Evolutionary conservation across 2,329 filamentous ascomycete genomes (phyloP), one percentile per base, ranked within the genome.

Genomic region (Calonectria hongkongensis): DNA sequence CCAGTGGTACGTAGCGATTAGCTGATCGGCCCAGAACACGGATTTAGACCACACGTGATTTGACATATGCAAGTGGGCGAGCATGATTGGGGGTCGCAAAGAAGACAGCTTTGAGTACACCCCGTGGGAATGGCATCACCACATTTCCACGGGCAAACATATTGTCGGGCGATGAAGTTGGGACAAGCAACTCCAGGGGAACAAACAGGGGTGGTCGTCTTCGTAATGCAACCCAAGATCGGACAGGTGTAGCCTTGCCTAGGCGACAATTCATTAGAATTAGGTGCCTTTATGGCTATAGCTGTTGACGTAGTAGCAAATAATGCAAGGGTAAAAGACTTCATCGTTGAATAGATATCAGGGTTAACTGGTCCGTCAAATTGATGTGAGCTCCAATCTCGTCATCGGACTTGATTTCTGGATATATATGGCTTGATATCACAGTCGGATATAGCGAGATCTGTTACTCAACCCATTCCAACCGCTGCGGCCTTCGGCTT

Each of bases 91-190:
- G 33, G 39, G 5, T 21, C 18, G 33, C 54, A 60, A 27, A 36
- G 54, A 7, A 41, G 33, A 15, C 54, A 60, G 16, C 54, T 36
- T 41, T 21, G 12, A 27, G 54, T 41, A 12, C 54, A 60, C 13
- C 54, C 54, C 21, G 54, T n/a, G 16, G 33, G 54, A 25, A 16
- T 5, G 1, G 33, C 16, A 2, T 36, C n/a, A 6, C 25, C 12
- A 8, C 54, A 60, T n/a, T 41, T 60, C 33, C 21, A 60, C 25
- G 54, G 54, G 12, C 54, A 60, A 8, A 60, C 13, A 10, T 36
- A 41, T 41, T 21, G 39, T 9, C 27, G 13, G 10, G 41, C 7
- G n/a, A 39, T 25, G 18, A 41, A 41, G 9, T 41, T 10, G 13
- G 54, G 54, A 21, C 54, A 60, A 0, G 6, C n/a, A 4, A 27